Evolutionary conservation across 2,329 filamentous ascomycete genomes (phyloP).

Genomic region (Grosmannia huntii): DNA sequence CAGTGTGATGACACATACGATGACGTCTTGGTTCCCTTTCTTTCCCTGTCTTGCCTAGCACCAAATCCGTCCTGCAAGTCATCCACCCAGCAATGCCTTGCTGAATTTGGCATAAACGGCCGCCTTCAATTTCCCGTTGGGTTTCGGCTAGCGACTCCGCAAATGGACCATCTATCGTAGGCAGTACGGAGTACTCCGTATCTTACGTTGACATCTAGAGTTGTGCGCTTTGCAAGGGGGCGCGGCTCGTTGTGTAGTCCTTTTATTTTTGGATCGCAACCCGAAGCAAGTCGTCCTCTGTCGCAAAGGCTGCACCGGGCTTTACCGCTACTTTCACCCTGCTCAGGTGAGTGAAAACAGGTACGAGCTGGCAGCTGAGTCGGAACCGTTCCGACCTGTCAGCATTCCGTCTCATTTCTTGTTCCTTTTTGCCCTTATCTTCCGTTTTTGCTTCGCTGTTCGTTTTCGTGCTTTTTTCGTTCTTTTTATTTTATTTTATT

Average conservation of each 20-base stretch:
- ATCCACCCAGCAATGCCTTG: background rate
- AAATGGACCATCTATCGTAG: too few relatives aligned
- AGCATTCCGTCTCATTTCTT: background rate
- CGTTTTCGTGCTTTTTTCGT: too few relatives aligned
- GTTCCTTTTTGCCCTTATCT: background rate
- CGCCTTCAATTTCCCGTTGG: background rate
- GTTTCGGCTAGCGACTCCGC: background rate
- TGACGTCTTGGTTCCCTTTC: background rate
- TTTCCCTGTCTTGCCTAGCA: background rate
- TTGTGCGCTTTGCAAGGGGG: background rate
- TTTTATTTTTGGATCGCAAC: background rate
- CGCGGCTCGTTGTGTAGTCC: background rate
- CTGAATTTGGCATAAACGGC: background rate
- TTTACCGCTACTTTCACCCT: background rate
- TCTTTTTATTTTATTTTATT: background rate
- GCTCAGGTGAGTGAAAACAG: background rate
- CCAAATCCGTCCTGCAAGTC: background rate
- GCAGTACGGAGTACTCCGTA: too few relatives aligned
- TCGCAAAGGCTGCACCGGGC: background rate
- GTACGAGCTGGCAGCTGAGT: too few relatives aligned
- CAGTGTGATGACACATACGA: background rate
- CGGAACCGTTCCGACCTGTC: too few relatives aligned
- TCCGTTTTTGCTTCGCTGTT: too few relatives aligned
- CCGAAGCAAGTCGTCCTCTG: background rate
- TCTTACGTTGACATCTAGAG: too few relatives aligned